Base-by-base conservation (phyloP, 495 filamentous ascomycete species). In the Neurospora sp. region DNA sequence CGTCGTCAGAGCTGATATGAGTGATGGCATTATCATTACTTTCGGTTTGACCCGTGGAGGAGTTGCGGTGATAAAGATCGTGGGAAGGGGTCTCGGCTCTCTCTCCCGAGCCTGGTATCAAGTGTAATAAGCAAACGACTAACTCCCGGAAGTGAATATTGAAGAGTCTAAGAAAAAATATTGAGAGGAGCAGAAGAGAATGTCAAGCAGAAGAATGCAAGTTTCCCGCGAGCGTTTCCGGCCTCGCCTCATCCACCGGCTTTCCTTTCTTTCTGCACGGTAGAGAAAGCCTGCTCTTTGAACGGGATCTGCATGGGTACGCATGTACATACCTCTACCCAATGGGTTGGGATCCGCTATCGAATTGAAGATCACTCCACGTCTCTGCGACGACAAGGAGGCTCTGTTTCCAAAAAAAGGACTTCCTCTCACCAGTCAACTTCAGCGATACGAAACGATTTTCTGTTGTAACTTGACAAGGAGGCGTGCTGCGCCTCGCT, bases 21-120 rank as follows among this genome's bases (percentile, higher is more conserved):
- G 71, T 66, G 79, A 79, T 72, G 75, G 72, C 59, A 77, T 37
- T 78, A 81, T 81, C 40, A 74, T 73, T 71, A 59, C 71, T 75
- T 72, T 76, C n/a, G 39, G 69, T 37, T 31, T 72, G 44, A 18
- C 9, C 27, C 27, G 54, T 35, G 54, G 23, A 66, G 14, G 31
- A 66, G 54, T 66, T 66, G 27, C 23, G 14, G 54, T 66, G 54
- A 6, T 66, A 35, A 35, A 16, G 54, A 66, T 66, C 54, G 54
- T 66, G 54, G 27, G 27, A 66, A 35, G 27, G 54, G 54, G 27
- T 66, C 48, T 66, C 54, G 54, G 54, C 2, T 66, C 27, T 35
- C 1, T 8, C 14, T 35, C 27, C 27, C 27, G 27, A 66, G 54
- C 54, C 27, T 35, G 54, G 23, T 35, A 35, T 16, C 27, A 8